phyloP scores from a whole-genome alignment of 768 basidiomycete genomes.

The Tricholoma flavovirens region DNA sequence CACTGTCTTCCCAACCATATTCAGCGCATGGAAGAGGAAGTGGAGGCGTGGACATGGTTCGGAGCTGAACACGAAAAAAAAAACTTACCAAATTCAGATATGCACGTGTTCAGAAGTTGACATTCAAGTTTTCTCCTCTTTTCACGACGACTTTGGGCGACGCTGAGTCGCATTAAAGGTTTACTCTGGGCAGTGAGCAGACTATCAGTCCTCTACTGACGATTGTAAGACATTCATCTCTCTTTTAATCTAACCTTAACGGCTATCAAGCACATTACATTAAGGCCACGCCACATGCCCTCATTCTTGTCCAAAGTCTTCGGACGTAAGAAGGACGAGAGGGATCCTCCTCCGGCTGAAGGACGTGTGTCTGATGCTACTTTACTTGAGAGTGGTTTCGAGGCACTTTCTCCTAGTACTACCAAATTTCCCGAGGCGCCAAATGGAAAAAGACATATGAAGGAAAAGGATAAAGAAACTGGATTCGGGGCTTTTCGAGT shows the following conservation, averaged over 20 bases:
- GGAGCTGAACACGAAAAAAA: not conserved
- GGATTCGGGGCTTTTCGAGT: conserved; percentile 46
- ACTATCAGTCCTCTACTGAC: not conserved
- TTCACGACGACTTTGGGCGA: not conserved
- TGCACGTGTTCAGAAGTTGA: conserved; percentile 7
- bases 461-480: conserved; percentile 36
- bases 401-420: conserved; percentile 53
- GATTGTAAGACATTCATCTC: conserved; percentile 1
- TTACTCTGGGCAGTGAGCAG: not conserved
- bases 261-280: conserved; percentile 12
- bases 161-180: not conserved
- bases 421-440: conserved; percentile 32
- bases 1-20: too few relatives aligned
- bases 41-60: too few relatives aligned
- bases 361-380: conserved; percentile 36
- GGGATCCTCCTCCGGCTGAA: conserved; percentile 28
- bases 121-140: not conserved
- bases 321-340: conserved; percentile 64
- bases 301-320: conserved; percentile 77
- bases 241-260: not conserved
- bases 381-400: conserved; percentile 70
- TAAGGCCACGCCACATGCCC: conserved; percentile 43
- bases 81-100: not conserved
- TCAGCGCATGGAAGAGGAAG: too few relatives aligned
- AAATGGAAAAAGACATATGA: conserved; percentile 21